A percentile compares a stretch with the other conserved stretches of the same genome.
These are phyloP conservation scores for Angophora floribunda DNA, from an alignment of 345 rosid genomes.

Conservation along the genomic window DNA sequence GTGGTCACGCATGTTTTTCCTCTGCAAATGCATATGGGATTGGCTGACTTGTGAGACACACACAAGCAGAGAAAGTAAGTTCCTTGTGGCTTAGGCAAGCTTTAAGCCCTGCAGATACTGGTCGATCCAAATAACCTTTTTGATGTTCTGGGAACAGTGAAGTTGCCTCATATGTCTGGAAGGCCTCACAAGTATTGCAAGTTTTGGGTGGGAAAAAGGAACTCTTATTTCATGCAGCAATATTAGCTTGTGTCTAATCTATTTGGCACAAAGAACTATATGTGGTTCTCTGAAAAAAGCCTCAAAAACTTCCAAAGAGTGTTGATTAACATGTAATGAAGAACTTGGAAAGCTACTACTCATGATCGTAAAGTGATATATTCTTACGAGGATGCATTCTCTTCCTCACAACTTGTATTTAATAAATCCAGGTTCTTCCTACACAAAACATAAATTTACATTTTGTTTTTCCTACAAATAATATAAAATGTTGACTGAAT, in stretches of 20 bases:
- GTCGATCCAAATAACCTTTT: not conserved
- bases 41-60: not conserved
- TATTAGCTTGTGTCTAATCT: not conserved
- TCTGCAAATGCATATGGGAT: not conserved
- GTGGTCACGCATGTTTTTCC: not conserved
- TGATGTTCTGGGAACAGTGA: not conserved
- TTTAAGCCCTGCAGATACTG: not conserved
- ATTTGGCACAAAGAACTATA: not conserved
- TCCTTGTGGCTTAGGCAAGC: not conserved
- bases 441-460: not conserved
- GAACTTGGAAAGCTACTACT: not conserved
- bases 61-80: not conserved
- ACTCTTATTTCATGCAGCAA: not conserved
- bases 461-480: not conserved
- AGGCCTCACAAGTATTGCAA: not conserved
- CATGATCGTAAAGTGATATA: not conserved
- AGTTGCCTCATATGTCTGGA: not conserved
- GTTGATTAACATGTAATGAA: not conserved
- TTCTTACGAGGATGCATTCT: not conserved
- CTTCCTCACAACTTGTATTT: not conserved
- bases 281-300: not conserved
- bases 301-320: not conserved
- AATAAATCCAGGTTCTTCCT: not conserved
- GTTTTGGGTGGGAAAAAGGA: not conserved
- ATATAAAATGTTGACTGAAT: not conserved